Conservation (phyloP, 2,329 filamentous ascomycete species). For the Fusarium dimerum region DNA sequence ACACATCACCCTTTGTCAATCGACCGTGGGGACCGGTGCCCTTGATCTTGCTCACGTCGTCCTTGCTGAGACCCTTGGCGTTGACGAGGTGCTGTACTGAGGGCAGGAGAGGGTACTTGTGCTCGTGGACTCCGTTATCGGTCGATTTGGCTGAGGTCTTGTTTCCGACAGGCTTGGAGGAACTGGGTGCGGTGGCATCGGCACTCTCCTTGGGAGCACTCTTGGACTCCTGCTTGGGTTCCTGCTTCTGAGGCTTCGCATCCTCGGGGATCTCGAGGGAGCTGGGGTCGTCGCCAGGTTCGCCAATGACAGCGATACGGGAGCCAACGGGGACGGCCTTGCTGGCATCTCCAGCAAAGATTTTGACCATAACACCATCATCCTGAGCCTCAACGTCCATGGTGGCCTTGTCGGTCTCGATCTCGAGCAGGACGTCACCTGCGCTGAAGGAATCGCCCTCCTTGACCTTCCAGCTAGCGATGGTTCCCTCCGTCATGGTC, state of each 20-base stretch:
- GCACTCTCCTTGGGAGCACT: conserved; percentile 48
- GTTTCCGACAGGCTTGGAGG: conserved; percentile 37
- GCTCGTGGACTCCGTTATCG: conserved; percentile 57
- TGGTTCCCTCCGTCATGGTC: conserved; percentile 93
- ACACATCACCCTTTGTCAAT: conserved; percentile 91
- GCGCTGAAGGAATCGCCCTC: conserved; percentile 81
- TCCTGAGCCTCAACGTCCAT: conserved; percentile 96
- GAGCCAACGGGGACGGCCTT: conserved; percentile 78
- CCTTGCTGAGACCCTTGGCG: conserved; percentile 73
- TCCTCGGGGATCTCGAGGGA: conserved; percentile 75
- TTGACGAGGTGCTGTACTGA: conserved; percentile 83
- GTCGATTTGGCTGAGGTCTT: conserved; percentile 38
- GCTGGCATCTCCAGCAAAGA: conserved; percentile 70
- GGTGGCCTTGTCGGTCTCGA: conserved; percentile 91
- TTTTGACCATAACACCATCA: conserved; percentile 83
- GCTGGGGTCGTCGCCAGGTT: conserved; percentile 76
- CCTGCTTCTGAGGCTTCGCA: conserved; percentile 56
- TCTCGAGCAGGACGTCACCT: conserved; percentile 86
- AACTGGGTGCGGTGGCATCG: conserved; percentile 26
- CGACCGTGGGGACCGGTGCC: conserved; percentile 86
- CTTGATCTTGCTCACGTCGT: conserved; percentile 77
- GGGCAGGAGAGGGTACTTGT: conserved; percentile 74
- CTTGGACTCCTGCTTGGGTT: conserved; percentile 55
- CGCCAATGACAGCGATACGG: conserved; percentile 81
- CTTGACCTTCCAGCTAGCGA: conserved; percentile 81